Conservation (phyloP, 2,329 filamentous ascomycete genomes). For the Scedosporium minutisporum region DNA sequence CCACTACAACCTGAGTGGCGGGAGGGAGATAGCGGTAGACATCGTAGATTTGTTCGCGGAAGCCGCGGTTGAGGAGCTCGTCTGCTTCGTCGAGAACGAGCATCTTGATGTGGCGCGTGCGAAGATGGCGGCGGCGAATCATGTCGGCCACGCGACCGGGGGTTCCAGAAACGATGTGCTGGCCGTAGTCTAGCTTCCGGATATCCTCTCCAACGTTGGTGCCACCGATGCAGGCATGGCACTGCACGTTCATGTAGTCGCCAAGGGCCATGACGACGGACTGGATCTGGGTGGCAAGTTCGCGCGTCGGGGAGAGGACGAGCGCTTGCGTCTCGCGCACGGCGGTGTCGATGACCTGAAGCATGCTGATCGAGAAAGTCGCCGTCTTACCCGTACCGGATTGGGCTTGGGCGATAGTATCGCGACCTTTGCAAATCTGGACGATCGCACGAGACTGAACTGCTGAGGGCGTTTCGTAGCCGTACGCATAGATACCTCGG, state of each 20-base stretch:
- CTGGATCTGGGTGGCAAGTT: slow-evolving; percentile 96
- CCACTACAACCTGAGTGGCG: slow-evolving; percentile 95
- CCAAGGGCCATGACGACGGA: slow-evolving; percentile 99
- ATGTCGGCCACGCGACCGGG: slow-evolving; percentile 78
- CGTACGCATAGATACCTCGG: slow-evolving; percentile 95
- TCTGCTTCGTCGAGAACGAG: slow-evolving; percentile 53
- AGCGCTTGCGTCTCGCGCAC: slow-evolving; percentile 90
- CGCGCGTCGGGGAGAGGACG: slow-evolving; percentile 89
- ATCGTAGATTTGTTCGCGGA: slow-evolving; percentile 98
- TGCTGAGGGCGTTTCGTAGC: slow-evolving; percentile 94
- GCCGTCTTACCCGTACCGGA: slow-evolving; percentile 96
- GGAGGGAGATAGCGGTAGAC: slow-evolving; percentile 95
- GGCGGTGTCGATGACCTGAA: slow-evolving; percentile 90
- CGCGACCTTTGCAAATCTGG: slow-evolving; percentile 96
- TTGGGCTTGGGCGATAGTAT: slow-evolving; percentile 96
- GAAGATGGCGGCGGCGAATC: slow-evolving; percentile 47
- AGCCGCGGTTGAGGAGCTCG: slow-evolving; percentile 76
- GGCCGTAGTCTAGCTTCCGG: slow-evolving; percentile 91
- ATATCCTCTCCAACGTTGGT: slow-evolving; percentile 98
- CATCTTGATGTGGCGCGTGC: slow-evolving; percentile 56
- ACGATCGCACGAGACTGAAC: slow-evolving; percentile 98
- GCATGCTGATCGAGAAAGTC: slow-evolving; percentile 91
- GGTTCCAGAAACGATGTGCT: slow-evolving; percentile 94
- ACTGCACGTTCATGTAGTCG: slow-evolving; percentile 99
- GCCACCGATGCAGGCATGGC: slow-evolving; percentile 95